Percentiles rank a stretch among this genome's conserved stretches.
Conservation (phyloP, 2,329 filamentous ascomycete genomes). For the Aspergillus japonicus region DNA sequence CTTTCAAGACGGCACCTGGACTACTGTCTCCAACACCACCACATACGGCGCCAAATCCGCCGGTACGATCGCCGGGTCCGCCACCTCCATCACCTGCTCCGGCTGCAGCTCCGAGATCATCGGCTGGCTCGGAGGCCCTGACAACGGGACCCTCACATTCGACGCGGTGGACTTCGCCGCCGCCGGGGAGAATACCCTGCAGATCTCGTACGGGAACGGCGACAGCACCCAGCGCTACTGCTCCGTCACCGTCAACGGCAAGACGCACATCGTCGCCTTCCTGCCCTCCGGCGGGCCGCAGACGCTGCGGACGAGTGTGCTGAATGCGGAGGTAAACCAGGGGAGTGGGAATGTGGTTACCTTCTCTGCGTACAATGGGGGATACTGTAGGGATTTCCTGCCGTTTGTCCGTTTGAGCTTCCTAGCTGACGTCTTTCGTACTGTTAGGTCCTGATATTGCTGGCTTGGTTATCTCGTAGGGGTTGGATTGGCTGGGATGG, state of each 20-base stretch:
- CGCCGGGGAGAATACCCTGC: constrained; percentile 51
- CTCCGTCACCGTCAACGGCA: constrained; percentile 57
- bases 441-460: too few species aligned
- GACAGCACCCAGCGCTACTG: constrained; percentile 55
- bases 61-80: constrained; percentile 44
- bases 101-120: constrained; percentile 51
- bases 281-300: constrained; percentile 32
- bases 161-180: constrained; percentile 45
- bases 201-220: constrained; percentile 58
- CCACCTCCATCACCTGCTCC: constrained; percentile 49
- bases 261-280: constrained; percentile 54
- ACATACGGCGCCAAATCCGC: constrained; percentile 3
- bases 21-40: not conserved
- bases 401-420: too few species aligned
- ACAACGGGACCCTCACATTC: constrained; percentile 51
- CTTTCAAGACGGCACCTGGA: constrained; percentile 8
- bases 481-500: too few species aligned
- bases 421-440: too few species aligned
- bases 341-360: constrained; percentile 1
- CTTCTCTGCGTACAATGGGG: not conserved
- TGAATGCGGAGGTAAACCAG: not conserved
- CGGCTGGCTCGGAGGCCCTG: constrained; percentile 56
- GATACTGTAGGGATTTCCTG: not conserved
- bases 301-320: not conserved
- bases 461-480: too few species aligned